phyloP scores from a whole-genome alignment of 75 land plant species.

The Cryptomeria japonica region DNA sequence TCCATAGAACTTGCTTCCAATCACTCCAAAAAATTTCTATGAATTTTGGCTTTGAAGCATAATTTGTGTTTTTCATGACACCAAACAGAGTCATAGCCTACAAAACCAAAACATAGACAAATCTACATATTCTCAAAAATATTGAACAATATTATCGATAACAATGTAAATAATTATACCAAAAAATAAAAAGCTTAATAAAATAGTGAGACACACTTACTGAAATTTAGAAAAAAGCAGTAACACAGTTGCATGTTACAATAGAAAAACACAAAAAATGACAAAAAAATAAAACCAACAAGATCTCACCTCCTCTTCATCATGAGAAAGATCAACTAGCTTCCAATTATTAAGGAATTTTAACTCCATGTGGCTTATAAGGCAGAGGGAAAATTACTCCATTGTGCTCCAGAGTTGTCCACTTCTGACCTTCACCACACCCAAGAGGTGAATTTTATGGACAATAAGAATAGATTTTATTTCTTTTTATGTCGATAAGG shows the following conservation, averaged over 20 bases:
- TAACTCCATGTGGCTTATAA: slow-evolving; percentile 88
- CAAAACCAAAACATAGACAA: no score
- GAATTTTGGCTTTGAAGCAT: no score
- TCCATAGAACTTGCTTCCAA: no score
- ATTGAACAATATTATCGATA: no score
- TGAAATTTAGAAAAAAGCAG: not conserved
- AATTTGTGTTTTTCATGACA: no score
- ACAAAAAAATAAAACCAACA: not conserved
- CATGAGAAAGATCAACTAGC: slow-evolving; percentile 83
- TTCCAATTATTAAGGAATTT: slow-evolving; percentile 86
- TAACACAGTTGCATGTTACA: not conserved
- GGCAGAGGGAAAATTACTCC: slow-evolving; percentile 97
- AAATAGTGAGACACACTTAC: not conserved
- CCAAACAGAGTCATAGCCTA: no score
- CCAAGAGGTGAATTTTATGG: slow-evolving; percentile 44
- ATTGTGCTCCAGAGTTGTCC: slow-evolving; percentile 85
- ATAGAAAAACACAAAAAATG: no score
- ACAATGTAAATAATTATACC: no score
- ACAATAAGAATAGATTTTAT: not conserved
- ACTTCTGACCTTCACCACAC: slow-evolving; percentile 86
- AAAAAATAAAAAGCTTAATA: not conserved
- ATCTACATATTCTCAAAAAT: no score
- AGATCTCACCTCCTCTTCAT: slow-evolving; percentile 80
- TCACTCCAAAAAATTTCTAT: no score
- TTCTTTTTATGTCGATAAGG: not conserved